These are phyloP conservation scores for Lotus japonicus DNA, from an alignment of 306 rosid genomes.

Conservation along the genomic window DNA sequence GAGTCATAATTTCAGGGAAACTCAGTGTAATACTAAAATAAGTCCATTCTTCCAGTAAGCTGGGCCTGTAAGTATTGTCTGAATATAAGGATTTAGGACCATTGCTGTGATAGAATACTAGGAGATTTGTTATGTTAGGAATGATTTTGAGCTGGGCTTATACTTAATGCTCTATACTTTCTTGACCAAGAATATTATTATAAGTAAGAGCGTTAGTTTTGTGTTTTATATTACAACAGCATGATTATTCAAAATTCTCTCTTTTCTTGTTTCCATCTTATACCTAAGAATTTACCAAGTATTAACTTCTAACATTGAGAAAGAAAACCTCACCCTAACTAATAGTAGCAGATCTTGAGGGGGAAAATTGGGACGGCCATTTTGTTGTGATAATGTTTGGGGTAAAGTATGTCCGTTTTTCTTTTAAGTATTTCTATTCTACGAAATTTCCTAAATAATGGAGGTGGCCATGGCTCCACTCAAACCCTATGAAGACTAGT, in stretches of 20 bases:
- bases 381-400: not conserved
- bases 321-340: not conserved
- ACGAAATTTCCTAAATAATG: not conserved
- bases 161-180: not conserved
- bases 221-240: not conserved
- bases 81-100: not conserved
- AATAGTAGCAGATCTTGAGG: not conserved
- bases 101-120: not conserved
- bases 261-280: not conserved
- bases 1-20: not conserved
- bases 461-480: not conserved
- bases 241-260: not conserved
- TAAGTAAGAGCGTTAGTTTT: not conserved
- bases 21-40: not conserved
- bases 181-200: not conserved
- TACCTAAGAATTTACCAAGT: not conserved
- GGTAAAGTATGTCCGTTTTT: not conserved
- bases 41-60: not conserved
- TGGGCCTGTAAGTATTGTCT: not conserved
- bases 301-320: not conserved
- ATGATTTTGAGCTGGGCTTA: not conserved
- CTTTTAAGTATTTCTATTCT: not conserved
- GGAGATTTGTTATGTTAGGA: not conserved
- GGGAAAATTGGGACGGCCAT: not conserved
- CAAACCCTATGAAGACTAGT: not conserved